Evolutionary conservation across 495 filamentous ascomycete genomes (phyloP).

Genomic region (Tuber aestivum): DNA sequence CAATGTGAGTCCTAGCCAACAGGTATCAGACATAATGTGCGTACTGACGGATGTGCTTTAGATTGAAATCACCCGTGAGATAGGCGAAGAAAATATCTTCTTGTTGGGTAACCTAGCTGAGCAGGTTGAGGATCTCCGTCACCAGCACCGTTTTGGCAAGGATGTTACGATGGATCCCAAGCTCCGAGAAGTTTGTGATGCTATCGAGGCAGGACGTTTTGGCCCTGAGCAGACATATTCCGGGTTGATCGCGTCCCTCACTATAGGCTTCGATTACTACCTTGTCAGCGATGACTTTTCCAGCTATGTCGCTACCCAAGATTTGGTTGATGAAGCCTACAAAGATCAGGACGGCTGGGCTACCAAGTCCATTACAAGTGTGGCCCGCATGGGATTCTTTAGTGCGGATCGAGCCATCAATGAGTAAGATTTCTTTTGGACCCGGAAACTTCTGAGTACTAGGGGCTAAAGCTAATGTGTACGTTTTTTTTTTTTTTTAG

Average conservation of each 20-base stretch:
- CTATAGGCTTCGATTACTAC: conserved; percentile 94
- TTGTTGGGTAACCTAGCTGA: conserved; percentile 95
- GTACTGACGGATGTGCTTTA: conserved; percentile 39
- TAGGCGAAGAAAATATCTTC: conserved; percentile 95
- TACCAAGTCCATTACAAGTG: conserved; percentile 77
- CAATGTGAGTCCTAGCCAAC: conserved; percentile 59
- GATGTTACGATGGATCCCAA: conserved; percentile 65
- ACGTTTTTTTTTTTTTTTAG: conserved; percentile 11
- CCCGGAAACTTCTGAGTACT: neutral
- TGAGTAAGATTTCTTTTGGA: conserved; percentile 52
- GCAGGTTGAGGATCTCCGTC: conserved; percentile 92
- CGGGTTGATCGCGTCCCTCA: conserved; percentile 74
- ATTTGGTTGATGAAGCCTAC: conserved; percentile 83
- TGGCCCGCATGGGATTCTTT: conserved; percentile 95
- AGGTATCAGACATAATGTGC: conserved; percentile 22
- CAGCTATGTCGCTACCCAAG: conserved; percentile 83
- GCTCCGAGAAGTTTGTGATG: conserved; percentile 73
- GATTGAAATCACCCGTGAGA: conserved; percentile 98
- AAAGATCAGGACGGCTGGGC: conserved; percentile 86
- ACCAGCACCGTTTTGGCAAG: conserved; percentile 74
- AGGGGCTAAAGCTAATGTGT: neutral
- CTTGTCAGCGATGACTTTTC: conserved; percentile 95
- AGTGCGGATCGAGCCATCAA: conserved; percentile 92
- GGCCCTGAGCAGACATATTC: conserved; percentile 68
- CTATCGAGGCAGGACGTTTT: conserved; percentile 69